Evolutionary conservation across 2,329 filamentous ascomycete genomes (phyloP).

Genomic region (Aspergillaceae sp.): DNA sequence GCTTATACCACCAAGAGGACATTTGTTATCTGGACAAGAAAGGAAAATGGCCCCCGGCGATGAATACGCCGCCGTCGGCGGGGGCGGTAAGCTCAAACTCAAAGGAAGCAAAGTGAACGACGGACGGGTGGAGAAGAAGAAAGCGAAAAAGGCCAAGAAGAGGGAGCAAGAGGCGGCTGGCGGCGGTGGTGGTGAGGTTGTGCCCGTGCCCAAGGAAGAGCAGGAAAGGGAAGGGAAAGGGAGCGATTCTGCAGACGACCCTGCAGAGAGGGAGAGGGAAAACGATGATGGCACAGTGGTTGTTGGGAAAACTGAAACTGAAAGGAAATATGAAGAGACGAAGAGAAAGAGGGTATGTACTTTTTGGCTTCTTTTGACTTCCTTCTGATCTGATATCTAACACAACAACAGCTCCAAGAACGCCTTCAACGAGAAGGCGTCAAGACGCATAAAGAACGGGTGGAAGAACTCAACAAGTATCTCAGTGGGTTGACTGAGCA

Average conservation of each 20-base stretch:
- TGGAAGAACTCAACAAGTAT: slow-evolving; percentile 92
- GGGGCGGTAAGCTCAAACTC: slow-evolving; percentile 70
- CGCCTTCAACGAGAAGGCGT: slow-evolving; percentile 73
- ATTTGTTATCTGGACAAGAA: neutral
- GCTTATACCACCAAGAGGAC: no score
- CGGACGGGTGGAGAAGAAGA: slow-evolving; percentile 36
- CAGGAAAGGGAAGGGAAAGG: slow-evolving; percentile 7
- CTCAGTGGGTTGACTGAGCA: slow-evolving; percentile 88
- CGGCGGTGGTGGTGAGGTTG: slow-evolving; percentile 12
- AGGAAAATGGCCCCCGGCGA: slow-evolving; percentile 31
- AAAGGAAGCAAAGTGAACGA: slow-evolving; percentile 63
- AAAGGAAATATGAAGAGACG: slow-evolving; percentile 70
- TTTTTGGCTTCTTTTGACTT: neutral
- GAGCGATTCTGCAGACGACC: no score
- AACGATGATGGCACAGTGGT: slow-evolving; percentile 19
- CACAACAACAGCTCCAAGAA: slow-evolving; percentile 60
- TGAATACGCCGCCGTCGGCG: slow-evolving; percentile 57
- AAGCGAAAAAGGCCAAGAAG: slow-evolving; percentile 45
- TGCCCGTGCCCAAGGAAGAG: neutral
- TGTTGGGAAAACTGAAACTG: slow-evolving; percentile 69
- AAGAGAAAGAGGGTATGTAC: slow-evolving; percentile 65
- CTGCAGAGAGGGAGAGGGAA: slow-evolving; percentile 2
- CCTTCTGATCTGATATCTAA: slow-evolving; percentile 2
- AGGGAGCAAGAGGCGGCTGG: slow-evolving; percentile 15
- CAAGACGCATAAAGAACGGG: slow-evolving; percentile 94